These are phyloP conservation scores for Monosporascus ibericus DNA, from an alignment of 2,329 filamentous ascomycete genomes.

Conservation along the genomic window DNA sequence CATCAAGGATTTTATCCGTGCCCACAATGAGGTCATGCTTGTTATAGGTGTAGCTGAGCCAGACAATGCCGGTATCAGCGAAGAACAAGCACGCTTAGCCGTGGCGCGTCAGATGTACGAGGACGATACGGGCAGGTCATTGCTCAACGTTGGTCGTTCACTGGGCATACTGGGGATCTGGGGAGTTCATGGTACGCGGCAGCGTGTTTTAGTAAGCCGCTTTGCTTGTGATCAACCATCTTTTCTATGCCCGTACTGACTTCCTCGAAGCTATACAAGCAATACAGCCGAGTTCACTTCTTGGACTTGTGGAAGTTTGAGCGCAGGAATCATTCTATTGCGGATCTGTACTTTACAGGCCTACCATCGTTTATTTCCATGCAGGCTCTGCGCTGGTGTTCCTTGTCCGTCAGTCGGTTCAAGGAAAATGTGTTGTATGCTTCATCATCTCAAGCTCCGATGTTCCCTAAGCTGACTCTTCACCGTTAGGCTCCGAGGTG, in stretches of 20 bases:
- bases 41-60: constrained; percentile 58
- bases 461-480: background rate
- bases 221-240: background rate
- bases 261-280: constrained; percentile 40
- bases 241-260: constrained; percentile 3
- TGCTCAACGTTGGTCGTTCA: constrained; percentile 29
- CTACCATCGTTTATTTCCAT: constrained; percentile 33
- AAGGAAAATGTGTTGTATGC: constrained; percentile 19
- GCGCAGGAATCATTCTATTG: constrained; percentile 24
- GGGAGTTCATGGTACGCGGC: constrained; percentile 46
- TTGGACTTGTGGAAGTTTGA: constrained; percentile 35
- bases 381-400: constrained; percentile 24
- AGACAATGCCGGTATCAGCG: constrained; percentile 38
- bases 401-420: constrained; percentile 11
- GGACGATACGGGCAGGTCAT: constrained; percentile 35
- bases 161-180: constrained; percentile 41
- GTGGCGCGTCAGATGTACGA: constrained; percentile 42
- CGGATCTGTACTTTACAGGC: constrained; percentile 30
- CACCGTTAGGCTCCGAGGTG: constrained; percentile 14
- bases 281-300: constrained; percentile 43
- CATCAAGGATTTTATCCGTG: constrained; percentile 51
- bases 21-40: constrained; percentile 59
- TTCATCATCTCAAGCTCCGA: constrained; percentile 8
- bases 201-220: constrained; percentile 44
- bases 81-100: constrained; percentile 30